phyloP scores from a whole-genome alignment of 2,329 filamentous ascomycete species.

The Fusarium setosum region DNA sequence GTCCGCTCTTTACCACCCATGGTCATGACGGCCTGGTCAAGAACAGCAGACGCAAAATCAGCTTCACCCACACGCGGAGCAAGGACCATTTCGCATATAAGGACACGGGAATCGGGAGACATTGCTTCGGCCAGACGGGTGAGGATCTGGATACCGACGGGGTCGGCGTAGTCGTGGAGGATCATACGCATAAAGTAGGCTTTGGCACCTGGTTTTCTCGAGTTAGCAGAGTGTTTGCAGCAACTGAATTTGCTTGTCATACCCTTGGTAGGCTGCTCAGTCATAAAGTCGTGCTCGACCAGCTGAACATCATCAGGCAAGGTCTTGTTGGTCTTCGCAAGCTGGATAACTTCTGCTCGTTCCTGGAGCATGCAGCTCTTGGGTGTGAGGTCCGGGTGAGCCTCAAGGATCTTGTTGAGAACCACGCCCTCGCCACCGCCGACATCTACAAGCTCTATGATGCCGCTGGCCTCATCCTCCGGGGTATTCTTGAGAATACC shows the following conservation, averaged over 20 bases:
- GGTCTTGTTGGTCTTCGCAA: constrained; percentile 29
- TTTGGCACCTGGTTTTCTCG: constrained; percentile 41
- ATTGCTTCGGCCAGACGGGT: constrained; percentile 42
- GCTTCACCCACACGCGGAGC: constrained; percentile 43
- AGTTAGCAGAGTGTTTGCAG: background rate
- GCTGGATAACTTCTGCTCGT: constrained; percentile 39
- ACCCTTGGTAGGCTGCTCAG: constrained; percentile 46
- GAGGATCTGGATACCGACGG: constrained; percentile 43
- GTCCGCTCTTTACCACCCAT: constrained; percentile 50
- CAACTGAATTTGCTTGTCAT: background rate
- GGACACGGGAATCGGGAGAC: constrained; percentile 42
- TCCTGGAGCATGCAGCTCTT: constrained; percentile 44
- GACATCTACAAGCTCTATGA: constrained; percentile 46
- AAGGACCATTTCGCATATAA: constrained; percentile 49
- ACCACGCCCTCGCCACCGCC: constrained; percentile 46
- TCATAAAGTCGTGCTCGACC: constrained; percentile 45
- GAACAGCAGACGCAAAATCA: constrained; percentile 44
- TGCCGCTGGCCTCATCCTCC: constrained; percentile 21
- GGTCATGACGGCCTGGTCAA: constrained; percentile 48
- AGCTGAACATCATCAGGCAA: constrained; percentile 37
- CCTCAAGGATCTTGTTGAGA: constrained; percentile 44
- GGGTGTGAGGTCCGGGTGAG: constrained; percentile 40
- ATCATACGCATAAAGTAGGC: constrained; percentile 51
- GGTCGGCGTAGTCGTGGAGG: constrained; percentile 47
- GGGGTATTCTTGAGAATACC: constrained; percentile 36